Percentiles rank a stretch among this genome's conserved stretches.
These are phyloP conservation scores for Suillus spraguei DNA, from an alignment of 768 basidiomycete genomes.

Conservation along the genomic window DNA sequence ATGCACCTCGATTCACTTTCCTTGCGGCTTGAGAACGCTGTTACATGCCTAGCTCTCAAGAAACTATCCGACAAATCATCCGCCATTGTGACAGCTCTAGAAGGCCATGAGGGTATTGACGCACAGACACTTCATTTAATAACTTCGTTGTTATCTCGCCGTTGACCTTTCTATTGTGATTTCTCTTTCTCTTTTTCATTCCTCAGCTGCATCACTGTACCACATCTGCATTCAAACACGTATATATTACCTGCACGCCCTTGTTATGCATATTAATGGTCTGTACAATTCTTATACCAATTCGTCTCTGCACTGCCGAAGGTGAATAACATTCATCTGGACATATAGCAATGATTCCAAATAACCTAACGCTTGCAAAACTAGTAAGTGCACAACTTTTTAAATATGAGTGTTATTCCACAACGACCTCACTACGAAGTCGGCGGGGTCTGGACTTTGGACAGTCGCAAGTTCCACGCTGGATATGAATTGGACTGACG, in stretches of 20 bases:
- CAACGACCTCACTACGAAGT: conserved; percentile 53
- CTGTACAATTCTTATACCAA: conserved; percentile 7
- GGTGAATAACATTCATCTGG: not conserved
- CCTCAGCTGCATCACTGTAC: conserved; percentile 5
- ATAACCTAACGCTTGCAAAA: not conserved
- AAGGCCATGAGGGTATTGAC: conserved; percentile 43
- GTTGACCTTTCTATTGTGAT: conserved; percentile 17
- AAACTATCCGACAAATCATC: conserved; percentile 18
- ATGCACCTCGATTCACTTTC: conserved; percentile 76
- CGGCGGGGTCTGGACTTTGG: conserved; percentile 37
- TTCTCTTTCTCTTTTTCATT: conserved; percentile 6
- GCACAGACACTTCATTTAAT: conserved; percentile 50
- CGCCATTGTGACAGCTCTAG: conserved; percentile 39
- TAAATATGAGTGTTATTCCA: conserved; percentile 53
- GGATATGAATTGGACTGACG: conserved; percentile 43
- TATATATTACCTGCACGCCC: conserved; percentile 5
- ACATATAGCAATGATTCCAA: not conserved
- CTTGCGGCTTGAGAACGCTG: conserved; percentile 75
- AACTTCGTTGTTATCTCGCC: conserved; percentile 35
- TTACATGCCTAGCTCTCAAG: conserved; percentile 34
- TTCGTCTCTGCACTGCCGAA: not conserved
- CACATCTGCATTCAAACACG: conserved; percentile 6
- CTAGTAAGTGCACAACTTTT: conserved; percentile 3
- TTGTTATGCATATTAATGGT: conserved; percentile 9
- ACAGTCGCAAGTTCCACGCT: conserved; percentile 43